Evolutionary conservation across 202 grass and related monocot species (phyloP), one percentile per base, ranked within the genome.

Genomic region (Saccharum hybrid): DNA sequence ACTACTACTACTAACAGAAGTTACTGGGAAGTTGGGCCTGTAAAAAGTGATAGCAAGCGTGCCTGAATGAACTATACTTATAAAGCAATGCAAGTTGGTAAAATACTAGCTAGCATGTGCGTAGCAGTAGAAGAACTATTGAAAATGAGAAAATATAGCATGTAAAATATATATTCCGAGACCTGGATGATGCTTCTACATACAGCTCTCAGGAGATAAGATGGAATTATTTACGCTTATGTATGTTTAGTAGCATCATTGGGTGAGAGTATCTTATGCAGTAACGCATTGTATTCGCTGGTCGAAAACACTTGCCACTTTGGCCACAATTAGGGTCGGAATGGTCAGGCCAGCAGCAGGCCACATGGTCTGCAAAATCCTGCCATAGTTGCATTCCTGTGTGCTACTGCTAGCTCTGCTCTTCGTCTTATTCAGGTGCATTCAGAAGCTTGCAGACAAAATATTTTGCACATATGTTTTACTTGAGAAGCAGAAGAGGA

Each of bases 271-370:
- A 26, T 26, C 26, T 26, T 26, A 26, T 26, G 26, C 26, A 26
- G 26, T 26, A 26, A 26, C 26, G 26, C 48, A 54, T 75, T 34
- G 56, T 43, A 23, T 63, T 63, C 18, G 67, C 54, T 41, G 42
- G 36, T 74, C 65, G 14, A 75, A 63, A 63, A 63, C 60, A 30
- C 73, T 56, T 19, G 73, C 72, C 66, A 77, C 72, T 71, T 56
- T 63, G 60, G 39, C 26, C 26, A 26, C 49, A 33, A 21, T 61
- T 68, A 39, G 48, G 16, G 38, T 69, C 2, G n/a, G 71, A 71
- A 71, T 63, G 10, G 23, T 30, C 60, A 63, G 10, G 59, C 59
- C 59, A 62, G 26, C 26, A 26, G 26, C 26, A 26, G 26, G 26
- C 26, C 26, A 26, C 26, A 38, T 34, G 72, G n/a, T 41, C 11